Evolutionary conservation across 1,284 basidiomycete species (phyloP).

Genomic region (Cryptococcus hybrid): DNA sequence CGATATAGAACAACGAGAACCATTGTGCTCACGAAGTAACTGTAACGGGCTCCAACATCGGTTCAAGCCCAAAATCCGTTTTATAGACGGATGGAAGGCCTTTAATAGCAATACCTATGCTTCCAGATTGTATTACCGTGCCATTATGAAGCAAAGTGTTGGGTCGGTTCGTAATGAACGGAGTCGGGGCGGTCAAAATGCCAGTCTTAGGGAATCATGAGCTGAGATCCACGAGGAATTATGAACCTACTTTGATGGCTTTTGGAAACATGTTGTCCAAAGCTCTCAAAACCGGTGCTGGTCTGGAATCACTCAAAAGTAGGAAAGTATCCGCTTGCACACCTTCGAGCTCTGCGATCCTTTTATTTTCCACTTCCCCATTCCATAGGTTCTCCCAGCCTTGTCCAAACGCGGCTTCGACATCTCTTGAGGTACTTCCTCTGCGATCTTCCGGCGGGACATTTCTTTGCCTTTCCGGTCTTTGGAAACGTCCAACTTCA

Average conservation of each 20-base stretch:
- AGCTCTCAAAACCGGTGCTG: conserved; percentile 26
- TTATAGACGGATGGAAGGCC: conserved; percentile 30
- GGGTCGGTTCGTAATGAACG: conserved; percentile 77
- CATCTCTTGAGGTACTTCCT: conserved; percentile 31
- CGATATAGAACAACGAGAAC: not conserved
- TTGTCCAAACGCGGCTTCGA: conserved; percentile 19
- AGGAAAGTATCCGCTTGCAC: conserved; percentile 23
- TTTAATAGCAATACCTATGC: conserved; percentile 67
- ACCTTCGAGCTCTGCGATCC: conserved; percentile 26
- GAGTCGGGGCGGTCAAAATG: conserved; percentile 71
- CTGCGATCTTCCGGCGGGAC: conserved; percentile 30
- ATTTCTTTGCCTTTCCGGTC: conserved; percentile 16
- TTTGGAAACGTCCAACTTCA: conserved; percentile 42
- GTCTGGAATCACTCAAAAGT: conserved; percentile 33
- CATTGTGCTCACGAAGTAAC: conserved; percentile 58
- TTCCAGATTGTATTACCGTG: conserved; percentile 62
- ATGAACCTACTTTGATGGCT: conserved; percentile 56
- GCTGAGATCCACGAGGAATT: not conserved
- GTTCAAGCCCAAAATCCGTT: conserved; percentile 58
- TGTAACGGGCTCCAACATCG: conserved; percentile 57
- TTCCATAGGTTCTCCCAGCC: conserved; percentile 25
- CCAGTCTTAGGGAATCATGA: conserved; percentile 58
- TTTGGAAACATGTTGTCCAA: conserved; percentile 50
- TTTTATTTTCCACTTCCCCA: conserved; percentile 14
- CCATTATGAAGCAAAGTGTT: conserved; percentile 69